phyloP scores from a whole-genome alignment of 2,329 filamentous ascomycete genomes.

The Fusarium robinianum region DNA sequence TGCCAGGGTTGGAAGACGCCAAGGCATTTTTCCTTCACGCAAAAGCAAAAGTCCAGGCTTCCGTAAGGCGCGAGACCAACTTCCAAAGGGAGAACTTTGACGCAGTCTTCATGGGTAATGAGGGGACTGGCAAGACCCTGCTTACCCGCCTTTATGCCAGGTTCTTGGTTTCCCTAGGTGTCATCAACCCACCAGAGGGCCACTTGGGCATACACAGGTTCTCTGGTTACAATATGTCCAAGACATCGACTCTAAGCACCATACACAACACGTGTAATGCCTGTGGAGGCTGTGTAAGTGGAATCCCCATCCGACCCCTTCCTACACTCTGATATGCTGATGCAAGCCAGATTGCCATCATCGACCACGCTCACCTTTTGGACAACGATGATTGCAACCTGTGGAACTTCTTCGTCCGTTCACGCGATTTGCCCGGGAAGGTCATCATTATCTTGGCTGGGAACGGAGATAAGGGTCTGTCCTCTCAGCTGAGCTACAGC shows the following conservation, averaged over 20 bases:
- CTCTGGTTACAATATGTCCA: conserved; percentile 37
- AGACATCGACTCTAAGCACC: conserved; percentile 40
- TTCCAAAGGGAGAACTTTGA: conserved; percentile 49
- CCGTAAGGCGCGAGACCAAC: conserved; percentile 53
- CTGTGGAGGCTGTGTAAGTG: conserved; percentile 60
- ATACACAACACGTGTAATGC: conserved; percentile 50
- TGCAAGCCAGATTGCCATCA: conserved; percentile 32
- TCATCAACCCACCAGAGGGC: conserved; percentile 46
- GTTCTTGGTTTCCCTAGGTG: conserved; percentile 36
- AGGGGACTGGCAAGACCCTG: conserved; percentile 39
- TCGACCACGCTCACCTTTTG: conserved; percentile 39
- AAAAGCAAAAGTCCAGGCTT: conserved; percentile 54
- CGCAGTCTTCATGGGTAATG: conserved; percentile 38
- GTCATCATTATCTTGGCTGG: conserved; percentile 38
- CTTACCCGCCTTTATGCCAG: conserved; percentile 39
- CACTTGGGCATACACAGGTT: conserved; percentile 45
- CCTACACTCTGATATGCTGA: conserved; percentile 11
- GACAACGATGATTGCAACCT: conserved; percentile 36
- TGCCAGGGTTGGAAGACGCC: conserved; percentile 66
- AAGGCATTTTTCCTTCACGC: conserved; percentile 59
- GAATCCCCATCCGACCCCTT: not conserved
- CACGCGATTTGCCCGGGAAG: conserved; percentile 35
- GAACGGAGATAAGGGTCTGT: conserved; percentile 53
- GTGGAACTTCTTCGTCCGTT: conserved; percentile 36
- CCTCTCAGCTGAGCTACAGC: conserved; percentile 65